Evolutionary conservation across 352 stramenopile species (phyloP), one percentile per base, ranked within the genome.

Genomic region (Globisporangium emineosum): DNA sequence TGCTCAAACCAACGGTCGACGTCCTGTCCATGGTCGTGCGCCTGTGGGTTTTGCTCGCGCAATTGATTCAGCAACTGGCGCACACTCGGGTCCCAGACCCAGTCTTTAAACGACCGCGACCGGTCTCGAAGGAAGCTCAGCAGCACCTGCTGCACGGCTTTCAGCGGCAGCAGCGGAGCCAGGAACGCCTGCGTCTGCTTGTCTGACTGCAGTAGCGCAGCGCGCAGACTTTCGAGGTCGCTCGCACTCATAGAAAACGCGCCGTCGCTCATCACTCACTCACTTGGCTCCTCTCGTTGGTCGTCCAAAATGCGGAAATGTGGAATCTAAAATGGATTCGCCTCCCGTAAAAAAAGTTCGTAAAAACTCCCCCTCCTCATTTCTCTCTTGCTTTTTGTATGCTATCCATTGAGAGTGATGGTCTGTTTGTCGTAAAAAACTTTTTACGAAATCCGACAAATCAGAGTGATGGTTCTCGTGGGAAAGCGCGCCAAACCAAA

Each of bases 31-130:
- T 78, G 65, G 30, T 71, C 37, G 21, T 76, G 69, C 7, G 52
- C 47, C 49, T 66, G 66, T 2, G 74, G 72, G 13, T 76, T 68
- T 51, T 75, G 66, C 13, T 72, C 64, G 23, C 81, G 75, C 60
- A 95, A 70, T 5, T 69, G 66, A 0, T 72, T 27, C 10, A 95
- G 70, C 23, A 88, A 72, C 49, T 88, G 71, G 10, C 74, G 84
- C 30, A 88, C 77, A 12, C 69, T 66, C 0, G 82, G 72, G 55
- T 94, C 84, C 84, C 83, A 93, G 1, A 94, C 74, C 77, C 85
- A 90, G 59, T 93, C 82, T 52, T 83, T 73, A 57, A 94, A 91
- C 35, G 74, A 73, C 15, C 79, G 76, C 35, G 75, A 82, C 19
- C 53, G 5, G 54, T 95, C 84, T 25, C 58, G 70, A 47, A 91